A percentile compares a stretch with the other conserved stretches of the same genome.
phyloP scores from a whole-genome alignment of 306 rosid species.

The Sphenostylis stenocarpa region DNA sequence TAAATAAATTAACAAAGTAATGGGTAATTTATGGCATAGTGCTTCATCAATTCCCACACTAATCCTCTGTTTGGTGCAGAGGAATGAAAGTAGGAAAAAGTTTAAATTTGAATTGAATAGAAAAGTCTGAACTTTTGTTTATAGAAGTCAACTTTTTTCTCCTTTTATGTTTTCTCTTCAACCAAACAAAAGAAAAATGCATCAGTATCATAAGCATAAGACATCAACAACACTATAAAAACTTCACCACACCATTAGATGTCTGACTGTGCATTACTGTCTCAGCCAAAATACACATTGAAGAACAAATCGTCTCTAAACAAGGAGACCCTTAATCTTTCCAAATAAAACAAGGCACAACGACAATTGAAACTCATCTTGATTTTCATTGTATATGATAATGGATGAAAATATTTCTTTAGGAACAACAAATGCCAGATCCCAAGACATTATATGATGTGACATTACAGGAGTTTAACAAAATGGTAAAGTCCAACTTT shows the following conservation, averaged over 20 bases:
- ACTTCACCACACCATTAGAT: slow-evolving; percentile 9
- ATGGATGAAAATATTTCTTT: neutral
- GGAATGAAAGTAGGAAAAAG: neutral
- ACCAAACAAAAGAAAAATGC: neutral
- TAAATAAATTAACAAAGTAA: slow-evolving; percentile 1
- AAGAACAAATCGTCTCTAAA: slow-evolving; percentile 16
- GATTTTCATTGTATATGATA: slow-evolving; percentile 5
- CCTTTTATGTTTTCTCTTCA: neutral
- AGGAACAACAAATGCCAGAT: slow-evolving; percentile 11
- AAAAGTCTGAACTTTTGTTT: neutral
- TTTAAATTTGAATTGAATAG: neutral
- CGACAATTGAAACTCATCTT: neutral
- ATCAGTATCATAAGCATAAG: neutral
- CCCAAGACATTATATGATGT: neutral
- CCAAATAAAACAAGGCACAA: neutral
- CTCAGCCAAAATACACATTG: neutral
- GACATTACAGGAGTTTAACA: neutral
- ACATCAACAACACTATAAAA: neutral
- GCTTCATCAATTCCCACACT: neutral
- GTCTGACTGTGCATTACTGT: neutral
- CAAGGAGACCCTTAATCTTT: slow-evolving; percentile 14
- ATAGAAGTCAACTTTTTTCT: neutral
- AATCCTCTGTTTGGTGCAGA: neutral
- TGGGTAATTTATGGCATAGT: neutral
- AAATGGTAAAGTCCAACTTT: too few species aligned